Conservation (phyloP, 768 basidiomycete species). For the Boletus rubropictus region DNA sequence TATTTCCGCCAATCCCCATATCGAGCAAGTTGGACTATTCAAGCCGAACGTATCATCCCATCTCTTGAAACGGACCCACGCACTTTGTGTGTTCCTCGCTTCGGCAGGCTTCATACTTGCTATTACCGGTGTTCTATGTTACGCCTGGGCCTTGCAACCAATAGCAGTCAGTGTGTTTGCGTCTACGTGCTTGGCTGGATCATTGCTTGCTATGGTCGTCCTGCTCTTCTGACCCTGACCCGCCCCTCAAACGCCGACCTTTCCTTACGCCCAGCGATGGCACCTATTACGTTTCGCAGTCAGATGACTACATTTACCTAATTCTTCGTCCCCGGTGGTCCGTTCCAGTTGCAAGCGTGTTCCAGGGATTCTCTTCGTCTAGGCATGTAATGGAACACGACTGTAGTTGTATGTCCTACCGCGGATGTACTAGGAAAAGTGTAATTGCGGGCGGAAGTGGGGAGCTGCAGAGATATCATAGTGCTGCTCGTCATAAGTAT, state of each 20-base stretch:
- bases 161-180: conserved; percentile 41
- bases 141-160: conserved; percentile 46
- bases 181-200: conserved; percentile 35
- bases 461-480: too few relatives aligned
- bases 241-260: neutral
- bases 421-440: too few relatives aligned
- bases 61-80: conserved; percentile 45
- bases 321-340: neutral
- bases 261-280: too few relatives aligned
- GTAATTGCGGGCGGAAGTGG: too few relatives aligned
- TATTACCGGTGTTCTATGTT: conserved; percentile 45
- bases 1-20: conserved; percentile 42
- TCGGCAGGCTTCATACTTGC: conserved; percentile 46
- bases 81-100: conserved; percentile 44
- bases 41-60: conserved; percentile 34
- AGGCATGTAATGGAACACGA: neutral
- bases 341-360: neutral
- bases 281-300: neutral
- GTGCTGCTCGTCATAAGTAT: too few relatives aligned
- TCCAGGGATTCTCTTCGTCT: neutral
- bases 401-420: too few relatives aligned
- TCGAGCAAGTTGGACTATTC: conserved; percentile 49
- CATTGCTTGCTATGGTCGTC: conserved; percentile 21
- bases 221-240: conserved; percentile 7
- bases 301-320: neutral